Conservation (phyloP, 352 stramenopile genomes). For the Thalassiosira hispida region DNA sequence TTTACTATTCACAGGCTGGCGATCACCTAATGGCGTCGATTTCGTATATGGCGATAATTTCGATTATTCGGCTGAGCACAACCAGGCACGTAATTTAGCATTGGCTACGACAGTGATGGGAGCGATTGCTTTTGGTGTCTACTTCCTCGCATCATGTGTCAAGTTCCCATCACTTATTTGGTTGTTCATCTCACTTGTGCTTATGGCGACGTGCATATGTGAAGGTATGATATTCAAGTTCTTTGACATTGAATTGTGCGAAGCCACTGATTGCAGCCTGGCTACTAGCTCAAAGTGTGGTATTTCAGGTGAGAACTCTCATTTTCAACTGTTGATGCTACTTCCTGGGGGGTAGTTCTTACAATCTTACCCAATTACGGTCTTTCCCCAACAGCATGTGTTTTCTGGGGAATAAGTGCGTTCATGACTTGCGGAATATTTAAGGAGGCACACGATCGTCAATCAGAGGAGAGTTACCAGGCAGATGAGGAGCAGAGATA, state of each 20-base stretch:
- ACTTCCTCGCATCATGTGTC: slow-evolving; percentile 24
- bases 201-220: slow-evolving; percentile 32
- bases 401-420: slow-evolving; percentile 32
- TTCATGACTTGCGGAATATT: slow-evolving; percentile 38
- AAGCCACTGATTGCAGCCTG: slow-evolving; percentile 15
- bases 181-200: slow-evolving; percentile 19
- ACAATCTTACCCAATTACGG: too few relatives aligned
- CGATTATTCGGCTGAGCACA: not conserved
- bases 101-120: slow-evolving; percentile 35
- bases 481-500: too few relatives aligned
- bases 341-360: too few relatives aligned
- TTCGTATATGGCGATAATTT: slow-evolving; percentile 15
- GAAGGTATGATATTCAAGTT: slow-evolving; percentile 30
- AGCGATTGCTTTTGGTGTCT: slow-evolving; percentile 22
- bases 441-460: slow-evolving; percentile 19
- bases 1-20: not conserved
- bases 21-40: slow-evolving; percentile 11
- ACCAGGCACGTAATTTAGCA: slow-evolving; percentile 3
- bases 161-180: slow-evolving; percentile 20
- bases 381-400: too few relatives aligned
- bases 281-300: slow-evolving; percentile 27
- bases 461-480: not conserved
- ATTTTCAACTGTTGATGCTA: too few relatives aligned
- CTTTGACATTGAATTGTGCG: slow-evolving; percentile 24
- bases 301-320: too few relatives aligned